Base-by-base conservation (phyloP, 179 eudicot species). In the Beta lomatogona region DNA sequence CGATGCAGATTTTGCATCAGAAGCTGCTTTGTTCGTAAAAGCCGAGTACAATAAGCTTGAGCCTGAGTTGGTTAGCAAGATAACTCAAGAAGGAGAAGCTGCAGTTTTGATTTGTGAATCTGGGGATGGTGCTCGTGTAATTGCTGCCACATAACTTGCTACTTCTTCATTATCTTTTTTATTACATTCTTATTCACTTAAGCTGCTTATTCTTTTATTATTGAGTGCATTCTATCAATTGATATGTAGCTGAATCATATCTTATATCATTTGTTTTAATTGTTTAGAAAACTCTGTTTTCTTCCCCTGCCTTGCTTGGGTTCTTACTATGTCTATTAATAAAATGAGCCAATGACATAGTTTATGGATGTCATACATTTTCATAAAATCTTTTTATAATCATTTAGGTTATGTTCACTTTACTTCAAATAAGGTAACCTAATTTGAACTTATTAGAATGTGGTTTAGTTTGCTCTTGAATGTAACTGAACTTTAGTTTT, bases 101-200 rank as follows among this genome's bases (percentile, higher is more conserved):
- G 85, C 89, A 19, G 97, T 93, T 71, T 55, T 93, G 78, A 80
- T 94, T 65, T 97, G 99, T 50, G 98, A 97, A 16, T 86, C 97
- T 0, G 92, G 91, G 73, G 93, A 94, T 77, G 92, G 90, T 80
- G 98, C 99, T 80, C 87, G 90, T 57, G 86, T 97, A 10, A 88
- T 96, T 44, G 78, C 82, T 90, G 60, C 71, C 69, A n/a, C 71
- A 15, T 76, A 73, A 77, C 9, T 73, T 73, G 46, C 55, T 54
- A 25, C 28, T 25, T 15, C 15, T 55, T 52, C 45, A 28, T 25
- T 52, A 1, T 71, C 41, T 36, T 36, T 36, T 36, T 36, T 36
- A 36, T 50, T 50, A 45, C 25, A 53, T 45, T 18, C 48, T 16
- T 31, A 18, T 57, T 36, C 15, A 71, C n/a, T 71, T 41, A 71